These are phyloP conservation scores for Hyaloscypha variabilis DNA, from an alignment of 495 filamentous ascomycete species.

Conservation along the genomic window DNA sequence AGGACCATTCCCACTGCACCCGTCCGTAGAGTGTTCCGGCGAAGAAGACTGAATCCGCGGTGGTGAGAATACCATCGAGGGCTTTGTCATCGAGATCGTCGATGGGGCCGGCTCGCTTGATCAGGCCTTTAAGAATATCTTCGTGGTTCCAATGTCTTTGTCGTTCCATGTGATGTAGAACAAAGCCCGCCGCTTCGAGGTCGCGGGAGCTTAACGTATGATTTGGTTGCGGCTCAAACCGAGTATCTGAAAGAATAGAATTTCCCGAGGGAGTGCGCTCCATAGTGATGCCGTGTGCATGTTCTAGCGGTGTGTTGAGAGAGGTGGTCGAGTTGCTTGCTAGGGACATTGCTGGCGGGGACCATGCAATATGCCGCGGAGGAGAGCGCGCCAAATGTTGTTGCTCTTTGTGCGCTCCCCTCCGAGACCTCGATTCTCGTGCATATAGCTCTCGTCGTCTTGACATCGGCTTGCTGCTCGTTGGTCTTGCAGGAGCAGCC, in stretches of 20 bases:
- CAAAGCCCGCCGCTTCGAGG: conserved; percentile 19
- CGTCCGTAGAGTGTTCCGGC: conserved; percentile 47
- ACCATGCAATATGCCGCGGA: conserved; percentile 10
- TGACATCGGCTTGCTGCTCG: conserved; percentile 20
- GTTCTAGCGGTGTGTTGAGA: neutral
- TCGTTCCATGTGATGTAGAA: conserved; percentile 22
- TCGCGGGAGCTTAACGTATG: conserved; percentile 26
- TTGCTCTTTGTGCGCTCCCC: conserved; percentile 11
- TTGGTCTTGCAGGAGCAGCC: conserved; percentile 24
- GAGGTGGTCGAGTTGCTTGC: neutral
- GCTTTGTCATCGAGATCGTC: conserved; percentile 51
- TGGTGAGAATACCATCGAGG: conserved; percentile 51
- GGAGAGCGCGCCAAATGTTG: conserved; percentile 12
- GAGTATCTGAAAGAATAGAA: conserved; percentile 30
- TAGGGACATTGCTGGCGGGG: conserved; percentile 1
- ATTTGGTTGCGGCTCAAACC: conserved; percentile 9
- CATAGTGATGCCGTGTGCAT: conserved; percentile 23
- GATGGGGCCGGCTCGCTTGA: conserved; percentile 25
- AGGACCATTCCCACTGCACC: conserved; percentile 56
- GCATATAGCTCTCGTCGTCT: conserved; percentile 19
- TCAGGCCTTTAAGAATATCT: conserved; percentile 25
- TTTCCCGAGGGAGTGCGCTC: conserved; percentile 32
- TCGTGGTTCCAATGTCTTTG: conserved; percentile 19
- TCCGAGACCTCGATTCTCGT: conserved; percentile 18
- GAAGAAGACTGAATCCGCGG: conserved; percentile 58